Conservation (phyloP, 2,329 filamentous ascomycete genomes). For the Graphium sp. region DNA sequence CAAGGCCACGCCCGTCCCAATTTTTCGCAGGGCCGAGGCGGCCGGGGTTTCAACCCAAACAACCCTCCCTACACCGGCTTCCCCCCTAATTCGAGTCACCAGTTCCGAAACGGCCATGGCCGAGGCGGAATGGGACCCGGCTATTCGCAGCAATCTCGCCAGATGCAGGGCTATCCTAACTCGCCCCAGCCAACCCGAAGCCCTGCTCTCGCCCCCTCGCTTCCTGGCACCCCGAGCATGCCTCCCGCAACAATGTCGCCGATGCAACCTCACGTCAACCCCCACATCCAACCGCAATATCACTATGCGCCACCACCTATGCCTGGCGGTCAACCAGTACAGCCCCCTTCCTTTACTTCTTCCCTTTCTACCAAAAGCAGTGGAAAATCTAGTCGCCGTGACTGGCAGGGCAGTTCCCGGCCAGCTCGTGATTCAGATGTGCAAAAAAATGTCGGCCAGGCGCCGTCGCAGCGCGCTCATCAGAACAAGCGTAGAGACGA, state of each 20-base stretch:
- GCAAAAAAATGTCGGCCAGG: too few species aligned
- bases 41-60: slow-evolving; percentile 29
- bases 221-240: slow-evolving; percentile 57
- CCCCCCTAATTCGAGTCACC: slow-evolving; percentile 18
- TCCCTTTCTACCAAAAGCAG: too few species aligned
- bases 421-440: too few species aligned
- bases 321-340: slow-evolving; percentile 7
- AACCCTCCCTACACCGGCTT: slow-evolving; percentile 22
- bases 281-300: too few species aligned
- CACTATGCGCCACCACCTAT: too few species aligned
- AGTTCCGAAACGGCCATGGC: slow-evolving; percentile 24
- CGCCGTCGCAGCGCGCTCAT: too few species aligned
- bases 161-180: slow-evolving; percentile 28
- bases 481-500: too few species aligned
- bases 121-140: too few species aligned
- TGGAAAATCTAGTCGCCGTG: too few species aligned
- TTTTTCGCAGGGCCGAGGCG: slow-evolving; percentile 31
- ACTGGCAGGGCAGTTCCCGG: too few species aligned
- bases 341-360: slow-evolving; percentile 3
- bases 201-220: slow-evolving; percentile 47
- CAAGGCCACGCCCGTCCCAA: slow-evolving; percentile 41
- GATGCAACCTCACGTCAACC: slow-evolving; percentile 44
- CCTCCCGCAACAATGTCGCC: slow-evolving; percentile 44
- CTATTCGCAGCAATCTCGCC: too few species aligned
- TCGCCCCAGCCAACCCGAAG: slow-evolving; percentile 51